Evolutionary conservation across 768 basidiomycete species (phyloP).

Genomic region (Myochromella boudieri): DNA sequence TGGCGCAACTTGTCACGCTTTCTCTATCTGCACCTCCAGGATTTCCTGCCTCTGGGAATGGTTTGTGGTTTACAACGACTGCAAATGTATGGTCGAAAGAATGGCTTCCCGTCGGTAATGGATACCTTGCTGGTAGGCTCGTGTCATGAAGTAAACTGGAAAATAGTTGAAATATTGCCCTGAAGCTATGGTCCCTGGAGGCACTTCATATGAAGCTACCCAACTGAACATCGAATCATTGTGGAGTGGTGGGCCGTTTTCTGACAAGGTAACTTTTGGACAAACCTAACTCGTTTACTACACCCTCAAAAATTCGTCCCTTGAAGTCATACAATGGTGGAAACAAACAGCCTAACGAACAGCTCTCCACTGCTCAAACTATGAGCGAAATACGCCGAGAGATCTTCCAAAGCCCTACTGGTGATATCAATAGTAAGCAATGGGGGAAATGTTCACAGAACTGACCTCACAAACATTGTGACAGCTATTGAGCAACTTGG

Average conservation of each 20-base stretch:
- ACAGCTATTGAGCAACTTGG: conserved; percentile 57
- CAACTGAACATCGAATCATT: conserved; percentile 77
- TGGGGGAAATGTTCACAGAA: background rate
- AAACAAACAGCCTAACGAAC: conserved; percentile 52
- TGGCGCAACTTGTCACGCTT: conserved; percentile 19
- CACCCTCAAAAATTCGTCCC: background rate
- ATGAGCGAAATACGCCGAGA: conserved; percentile 54
- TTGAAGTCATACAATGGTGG: conserved; percentile 68
- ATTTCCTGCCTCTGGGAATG: conserved; percentile 72
- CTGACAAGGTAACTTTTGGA: conserved; percentile 50
- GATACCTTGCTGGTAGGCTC: conserved; percentile 60
- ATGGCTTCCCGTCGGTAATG: conserved; percentile 73
- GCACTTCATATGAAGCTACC: conserved; percentile 54
- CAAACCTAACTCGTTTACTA: background rate
- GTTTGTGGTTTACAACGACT: conserved; percentile 63
- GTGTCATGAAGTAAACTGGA: background rate
- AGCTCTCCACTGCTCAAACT: conserved; percentile 38
- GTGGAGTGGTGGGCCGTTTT: conserved; percentile 75
- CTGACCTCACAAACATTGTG: too few species aligned
- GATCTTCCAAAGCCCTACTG: conserved; percentile 58
- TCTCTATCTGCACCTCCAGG: conserved; percentile 33
- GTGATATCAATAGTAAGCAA: conserved; percentile 54
- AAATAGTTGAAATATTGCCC: background rate
- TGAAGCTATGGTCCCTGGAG: conserved; percentile 66
- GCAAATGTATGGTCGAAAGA: conserved; percentile 59